phyloP scores from a whole-genome alignment of 345 rosid species.

The Eucalyptus victrix region DNA sequence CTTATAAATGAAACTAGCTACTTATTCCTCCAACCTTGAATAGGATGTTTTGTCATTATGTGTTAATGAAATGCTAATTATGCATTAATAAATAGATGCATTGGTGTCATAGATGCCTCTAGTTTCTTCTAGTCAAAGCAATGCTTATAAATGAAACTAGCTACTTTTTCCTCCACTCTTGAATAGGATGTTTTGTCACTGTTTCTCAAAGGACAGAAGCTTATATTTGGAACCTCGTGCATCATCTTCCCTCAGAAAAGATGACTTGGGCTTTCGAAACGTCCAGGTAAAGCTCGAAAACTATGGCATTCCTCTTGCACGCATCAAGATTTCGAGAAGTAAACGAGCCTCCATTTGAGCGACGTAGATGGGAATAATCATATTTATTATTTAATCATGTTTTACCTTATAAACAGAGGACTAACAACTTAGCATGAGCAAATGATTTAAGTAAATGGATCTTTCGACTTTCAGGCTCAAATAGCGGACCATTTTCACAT shows the following conservation, averaged over 20 bases:
- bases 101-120: not conserved
- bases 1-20: not conserved
- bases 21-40: not conserved
- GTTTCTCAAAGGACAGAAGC: not conserved
- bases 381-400: not conserved
- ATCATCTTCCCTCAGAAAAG: not conserved
- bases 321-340: not conserved
- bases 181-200: not conserved
- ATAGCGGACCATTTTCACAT: not conserved
- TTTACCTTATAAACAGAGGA: not conserved
- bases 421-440: not conserved
- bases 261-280: not conserved
- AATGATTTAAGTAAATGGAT: not conserved
- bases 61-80: not conserved
- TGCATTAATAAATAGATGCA: not conserved
- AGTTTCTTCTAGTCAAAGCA: not conserved
- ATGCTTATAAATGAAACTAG: not conserved
- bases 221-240: not conserved
- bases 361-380: not conserved
- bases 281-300: too few species aligned
- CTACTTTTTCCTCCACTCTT: not conserved
- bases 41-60: not conserved
- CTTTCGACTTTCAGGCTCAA: not conserved
- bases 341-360: fast-evolving
- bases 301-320: not conserved